Conservation (phyloP, 108 stramenopile genomes). For the Mediolabrus comicus region DNA sequence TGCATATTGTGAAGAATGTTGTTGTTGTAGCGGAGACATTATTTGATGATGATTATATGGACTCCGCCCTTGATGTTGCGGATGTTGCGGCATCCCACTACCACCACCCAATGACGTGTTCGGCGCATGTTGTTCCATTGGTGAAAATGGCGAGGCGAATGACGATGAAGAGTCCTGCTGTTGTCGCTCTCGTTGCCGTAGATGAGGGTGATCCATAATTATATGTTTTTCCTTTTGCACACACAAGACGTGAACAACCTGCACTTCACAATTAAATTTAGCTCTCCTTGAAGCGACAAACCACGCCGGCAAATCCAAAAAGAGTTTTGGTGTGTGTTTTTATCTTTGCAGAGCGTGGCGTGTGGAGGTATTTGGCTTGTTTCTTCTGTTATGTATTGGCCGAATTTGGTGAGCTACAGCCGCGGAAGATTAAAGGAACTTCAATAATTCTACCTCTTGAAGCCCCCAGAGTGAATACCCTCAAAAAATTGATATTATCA, state of each 20-base stretch:
- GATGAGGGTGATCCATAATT: neutral
- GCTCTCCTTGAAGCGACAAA: neutral
- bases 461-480: too few relatives aligned
- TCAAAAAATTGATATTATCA: too few relatives aligned
- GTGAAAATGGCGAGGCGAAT: neutral
- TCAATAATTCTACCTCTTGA: too few relatives aligned
- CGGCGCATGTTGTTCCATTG: neutral
- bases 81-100: neutral
- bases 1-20: neutral
- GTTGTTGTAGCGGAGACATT: neutral
- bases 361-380: too few relatives aligned
- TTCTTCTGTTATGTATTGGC: neutral
- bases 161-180: neutral
- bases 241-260: too few relatives aligned
- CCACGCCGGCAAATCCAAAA: neutral
- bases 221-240: neutral
- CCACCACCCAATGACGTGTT: neutral
- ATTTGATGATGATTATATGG: neutral
- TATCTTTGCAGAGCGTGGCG: too few relatives aligned
- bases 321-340: neutral
- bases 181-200: too few relatives aligned
- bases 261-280: neutral
- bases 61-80: neutral
- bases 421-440: neutral
- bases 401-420: neutral